Conservation (phyloP, 2,329 filamentous ascomycete genomes). For the Aureobasidium uvarum region DNA sequence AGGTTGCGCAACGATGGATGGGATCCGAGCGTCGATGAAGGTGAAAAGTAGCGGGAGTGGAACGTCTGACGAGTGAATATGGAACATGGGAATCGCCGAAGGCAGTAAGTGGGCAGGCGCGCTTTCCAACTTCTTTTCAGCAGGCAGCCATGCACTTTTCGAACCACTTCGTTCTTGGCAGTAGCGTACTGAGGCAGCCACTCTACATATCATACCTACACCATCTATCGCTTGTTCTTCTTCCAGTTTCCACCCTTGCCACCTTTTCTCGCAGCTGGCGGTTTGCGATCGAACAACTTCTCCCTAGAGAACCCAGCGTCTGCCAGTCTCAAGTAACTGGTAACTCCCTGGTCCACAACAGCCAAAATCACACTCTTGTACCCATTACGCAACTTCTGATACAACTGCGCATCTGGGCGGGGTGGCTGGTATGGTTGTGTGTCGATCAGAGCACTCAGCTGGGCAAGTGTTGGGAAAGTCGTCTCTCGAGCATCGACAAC, state of each 20-base stretch:
- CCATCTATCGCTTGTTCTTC: conserved; percentile 11
- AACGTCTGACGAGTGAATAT: background rate
- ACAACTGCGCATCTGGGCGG: conserved; percentile 56
- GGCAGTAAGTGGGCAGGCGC: background rate
- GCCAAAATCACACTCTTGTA: conserved; percentile 81
- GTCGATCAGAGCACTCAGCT: conserved; percentile 69
- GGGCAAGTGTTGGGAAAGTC: conserved; percentile 66
- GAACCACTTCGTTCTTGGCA: background rate
- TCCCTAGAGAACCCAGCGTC: conserved; percentile 76
- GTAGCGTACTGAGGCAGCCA: background rate
- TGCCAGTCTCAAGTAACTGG: conserved; percentile 79
- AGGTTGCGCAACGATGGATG: background rate
- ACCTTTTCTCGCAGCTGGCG: conserved; percentile 37
- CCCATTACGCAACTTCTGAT: conserved; percentile 78
- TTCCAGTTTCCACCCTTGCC: conserved; percentile 34
- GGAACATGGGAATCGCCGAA: background rate
- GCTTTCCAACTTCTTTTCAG: background rate
- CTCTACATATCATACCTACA: background rate
- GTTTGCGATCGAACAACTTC: conserved; percentile 61
- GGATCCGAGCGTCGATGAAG: conserved; percentile 1
- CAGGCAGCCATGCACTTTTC: background rate
- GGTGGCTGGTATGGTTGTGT: conserved; percentile 69
- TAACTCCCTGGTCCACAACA: conserved; percentile 83
- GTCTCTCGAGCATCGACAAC: conserved; percentile 75
- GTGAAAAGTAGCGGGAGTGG: background rate